These are phyloP conservation scores for Scenedesmus sp. DNA, from an alignment of 163 green algal species.

Conservation along the genomic window DNA sequence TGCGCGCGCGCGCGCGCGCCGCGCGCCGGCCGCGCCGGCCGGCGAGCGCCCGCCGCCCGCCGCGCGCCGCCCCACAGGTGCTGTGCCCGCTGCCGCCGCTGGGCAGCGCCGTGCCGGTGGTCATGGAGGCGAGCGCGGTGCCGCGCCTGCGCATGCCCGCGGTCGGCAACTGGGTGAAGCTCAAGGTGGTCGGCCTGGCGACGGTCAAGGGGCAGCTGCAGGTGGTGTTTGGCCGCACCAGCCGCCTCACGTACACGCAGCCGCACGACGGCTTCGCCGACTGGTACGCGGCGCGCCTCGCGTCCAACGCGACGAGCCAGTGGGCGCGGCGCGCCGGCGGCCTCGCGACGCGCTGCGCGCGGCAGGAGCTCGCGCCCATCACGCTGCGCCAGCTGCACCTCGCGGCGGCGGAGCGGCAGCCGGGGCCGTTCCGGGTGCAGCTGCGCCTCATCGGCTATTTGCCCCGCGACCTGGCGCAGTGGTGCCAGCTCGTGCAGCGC, in stretches of 20 bases:
- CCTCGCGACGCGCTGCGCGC: constrained; percentile 11
- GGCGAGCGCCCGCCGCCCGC: too few species aligned
- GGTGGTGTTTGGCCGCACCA: constrained; percentile 30
- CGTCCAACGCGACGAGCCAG: neutral
- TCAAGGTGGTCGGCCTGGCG: constrained; percentile 34
- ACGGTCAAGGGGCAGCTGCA: constrained; percentile 29
- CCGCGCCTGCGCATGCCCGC: neutral
- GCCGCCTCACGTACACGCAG: neutral
- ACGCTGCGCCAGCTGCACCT: constrained; percentile 31
- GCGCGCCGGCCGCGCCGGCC: too few species aligned
- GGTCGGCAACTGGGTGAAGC: constrained; percentile 26
- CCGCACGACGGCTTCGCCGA: neutral
- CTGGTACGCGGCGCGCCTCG: neutral
- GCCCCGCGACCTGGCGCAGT: constrained; percentile 2
- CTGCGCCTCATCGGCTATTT: constrained; percentile 19
- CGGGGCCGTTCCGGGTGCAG: constrained; percentile 17
- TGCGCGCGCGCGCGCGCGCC: too few species aligned
- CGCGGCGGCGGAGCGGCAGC: constrained; percentile 5
- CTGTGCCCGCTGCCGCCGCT: neutral
- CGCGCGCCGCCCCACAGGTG: neutral
- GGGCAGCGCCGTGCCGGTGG: constrained; percentile 33
- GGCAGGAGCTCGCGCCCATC: neutral
- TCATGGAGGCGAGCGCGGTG: constrained; percentile 13
- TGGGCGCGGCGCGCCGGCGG: neutral
- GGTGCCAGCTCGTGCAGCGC: constrained; percentile 12